Evolutionary conservation across 345 rosid genomes (phyloP), one percentile per base, ranked within the genome.

Genomic region (Salix arbutifolia): DNA sequence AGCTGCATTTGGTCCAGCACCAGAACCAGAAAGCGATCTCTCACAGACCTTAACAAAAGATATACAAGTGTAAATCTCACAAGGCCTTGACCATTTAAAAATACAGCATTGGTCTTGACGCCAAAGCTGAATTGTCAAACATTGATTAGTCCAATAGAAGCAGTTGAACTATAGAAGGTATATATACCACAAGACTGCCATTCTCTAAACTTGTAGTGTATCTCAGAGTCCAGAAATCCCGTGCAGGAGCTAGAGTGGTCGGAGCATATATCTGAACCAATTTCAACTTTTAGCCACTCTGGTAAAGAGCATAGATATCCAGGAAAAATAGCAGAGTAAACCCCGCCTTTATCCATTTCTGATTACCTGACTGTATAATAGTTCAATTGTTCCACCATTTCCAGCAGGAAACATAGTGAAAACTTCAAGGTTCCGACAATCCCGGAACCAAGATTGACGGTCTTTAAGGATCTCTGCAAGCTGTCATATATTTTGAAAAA

Each of bases 401-500:
- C 97, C 97, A 14, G 98, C 92, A 9, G 99, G 96, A 78, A 94
- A 89, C 97, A 91, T 88, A 33, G 97, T 96, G 87, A 88, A 94
- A 71, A 96, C 97, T 79, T 96, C 99, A 72, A 92, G 97, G 89
- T 89, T 94, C 88, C 99, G 91, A 83, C 98, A 96, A 80, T 96
- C 99, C 78, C 97, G 97, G 79, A 90, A 96, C 99, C 99, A 96
- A 78, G 94, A 89, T 62, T 92, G 91, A 74, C 98, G 97, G 86
- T 96, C 98, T 87, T 96, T 96, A 74, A 96, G 98, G 75, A 96
- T 94, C 94, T 96, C 99, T 21, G 91, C 97, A 82, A 94, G 88
- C 99, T 96, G 91, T 82, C 70, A 71, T 61, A 71, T 61, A 19
- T 46, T 35, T 69, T 46, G 69, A 65, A 18, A 42, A n/a, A 60